Evolutionary conservation across 192 early-diverging fungal species (phyloP), one percentile per base, ranked within the genome.

Genomic region (Thamnidium elegans): DNA sequence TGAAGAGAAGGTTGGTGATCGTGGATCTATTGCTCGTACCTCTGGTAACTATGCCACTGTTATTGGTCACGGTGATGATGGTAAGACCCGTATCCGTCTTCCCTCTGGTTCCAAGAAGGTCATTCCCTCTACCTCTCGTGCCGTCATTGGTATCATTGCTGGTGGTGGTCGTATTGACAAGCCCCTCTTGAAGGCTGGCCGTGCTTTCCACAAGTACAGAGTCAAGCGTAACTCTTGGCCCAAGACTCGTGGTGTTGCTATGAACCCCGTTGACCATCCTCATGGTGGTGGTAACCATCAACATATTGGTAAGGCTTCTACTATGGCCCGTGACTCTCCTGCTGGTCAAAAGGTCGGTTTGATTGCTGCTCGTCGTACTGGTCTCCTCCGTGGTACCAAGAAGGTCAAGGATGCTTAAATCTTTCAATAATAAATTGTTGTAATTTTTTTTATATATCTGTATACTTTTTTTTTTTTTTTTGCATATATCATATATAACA

Each of bases 281-380:
- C 91, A 92, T 80, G 90, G 92, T 93, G 95, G 96, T 94, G 95
- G 96, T 98, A 99, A 99, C 92, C 97, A 99, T 82, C 97, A 99
- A 88, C 96, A 99, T 85, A 98, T 99, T 83, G 97, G 97, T 96
- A 94, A 99, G 89, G 97, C 97, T 44, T 98, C 96, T 74, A 99
- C 96, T 65, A 86, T 99, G 58, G 82, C 93, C 51, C 89, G 97
- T 77, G 82, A 85, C 81, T 84, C 94, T 69, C 90, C 93, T 39
- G 87, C 97, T 65, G 97, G 97, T 83, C 95, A 98, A 85, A 99
- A 99, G 89, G 90, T 91, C 45, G 81, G 82, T 82, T 76, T 86
- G 47, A 67, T 73, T 64, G 71, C 71, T 68, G 71, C 68, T 52
- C 50, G 69, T 63, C 87, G 97, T 73, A 99, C 95, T 79, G 97